Conservation (phyloP, 345 rosid genomes). For the Citrus reticulata region DNA sequence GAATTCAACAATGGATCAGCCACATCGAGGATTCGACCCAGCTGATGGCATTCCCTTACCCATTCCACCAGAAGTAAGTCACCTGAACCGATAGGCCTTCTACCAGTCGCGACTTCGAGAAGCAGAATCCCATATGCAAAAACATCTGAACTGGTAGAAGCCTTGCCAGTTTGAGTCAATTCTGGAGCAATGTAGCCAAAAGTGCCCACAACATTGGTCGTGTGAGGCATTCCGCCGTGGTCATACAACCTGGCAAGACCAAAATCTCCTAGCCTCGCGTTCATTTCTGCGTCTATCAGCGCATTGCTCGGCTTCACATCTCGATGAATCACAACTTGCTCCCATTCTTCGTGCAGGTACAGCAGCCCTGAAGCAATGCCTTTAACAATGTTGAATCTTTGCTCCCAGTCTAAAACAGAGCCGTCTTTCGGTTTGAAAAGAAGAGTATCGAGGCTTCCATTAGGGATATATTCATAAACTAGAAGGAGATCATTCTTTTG, state of each 20-base stretch:
- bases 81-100: constrained; percentile 33
- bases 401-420: constrained; percentile 50
- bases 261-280: constrained; percentile 62
- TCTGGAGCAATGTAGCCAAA: constrained; percentile 83
- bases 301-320: constrained; percentile 84
- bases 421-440: constrained; percentile 29
- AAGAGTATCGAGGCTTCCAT: constrained; percentile 63
- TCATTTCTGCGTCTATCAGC: constrained; percentile 65
- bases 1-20: constrained; percentile 44
- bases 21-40: constrained; percentile 27
- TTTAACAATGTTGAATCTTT: constrained; percentile 56
- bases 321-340: constrained; percentile 67
- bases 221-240: constrained; percentile 52
- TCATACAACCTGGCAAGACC: constrained; percentile 77
- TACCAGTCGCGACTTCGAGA: constrained; percentile 59
- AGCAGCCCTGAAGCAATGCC: constrained; percentile 62
- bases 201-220: constrained; percentile 64
- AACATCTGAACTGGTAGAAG: constrained; percentile 65
- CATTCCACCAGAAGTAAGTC: constrained; percentile 33
- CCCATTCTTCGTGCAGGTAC: constrained; percentile 79
- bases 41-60: constrained; percentile 31
- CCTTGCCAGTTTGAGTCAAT: constrained; percentile 57
- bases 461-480: constrained; percentile 63
- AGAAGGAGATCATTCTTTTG: constrained; percentile 56
- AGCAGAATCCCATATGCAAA: constrained; percentile 65